phyloP scores from a whole-genome alignment of 140 eudicot genomes.

The Ambrosia hybrid region DNA sequence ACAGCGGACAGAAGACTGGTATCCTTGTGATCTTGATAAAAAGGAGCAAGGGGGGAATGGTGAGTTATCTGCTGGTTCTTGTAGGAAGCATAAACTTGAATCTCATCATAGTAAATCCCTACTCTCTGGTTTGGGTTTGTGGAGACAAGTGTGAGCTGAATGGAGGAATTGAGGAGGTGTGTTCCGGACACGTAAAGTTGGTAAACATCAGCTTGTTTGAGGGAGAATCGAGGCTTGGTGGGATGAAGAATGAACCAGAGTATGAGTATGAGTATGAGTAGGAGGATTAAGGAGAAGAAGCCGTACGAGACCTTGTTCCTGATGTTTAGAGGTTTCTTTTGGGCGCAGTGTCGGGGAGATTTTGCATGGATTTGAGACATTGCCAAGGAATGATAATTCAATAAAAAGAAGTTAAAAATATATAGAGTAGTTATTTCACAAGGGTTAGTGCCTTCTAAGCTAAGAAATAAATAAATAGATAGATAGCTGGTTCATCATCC shows the following conservation, averaged over 20 bases:
- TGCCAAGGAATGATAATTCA: background rate
- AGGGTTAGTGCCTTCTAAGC: background rate
- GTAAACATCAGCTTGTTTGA: conserved; percentile 53
- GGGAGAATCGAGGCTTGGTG: conserved; percentile 66
- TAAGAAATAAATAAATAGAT: background rate
- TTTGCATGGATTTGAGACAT: conserved; percentile 38
- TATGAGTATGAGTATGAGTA: conserved; percentile 28
- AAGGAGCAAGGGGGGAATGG: conserved; percentile 50
- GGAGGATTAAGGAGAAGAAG: conserved; percentile 43
- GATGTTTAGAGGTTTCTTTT: conserved; percentile 23
- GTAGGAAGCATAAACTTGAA: conserved; percentile 60
- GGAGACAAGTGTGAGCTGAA: conserved; percentile 56
- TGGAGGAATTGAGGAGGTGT: conserved; percentile 61
- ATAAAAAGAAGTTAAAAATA: background rate
- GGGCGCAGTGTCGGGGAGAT: conserved; percentile 34
- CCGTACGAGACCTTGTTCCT: conserved; percentile 43
- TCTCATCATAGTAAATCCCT: conserved; percentile 66
- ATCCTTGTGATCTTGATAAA: conserved; percentile 68
- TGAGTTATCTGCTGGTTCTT: conserved; percentile 59
- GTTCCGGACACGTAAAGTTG: conserved; percentile 63
- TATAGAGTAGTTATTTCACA: background rate
- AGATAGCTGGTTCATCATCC: no score
- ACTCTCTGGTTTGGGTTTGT: conserved; percentile 65
- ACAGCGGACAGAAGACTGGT: conserved; percentile 44
- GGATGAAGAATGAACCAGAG: conserved; percentile 70